Conservation (phyloP, 176 grass and related monocot species). For the Oryza glaberrima region DNA sequence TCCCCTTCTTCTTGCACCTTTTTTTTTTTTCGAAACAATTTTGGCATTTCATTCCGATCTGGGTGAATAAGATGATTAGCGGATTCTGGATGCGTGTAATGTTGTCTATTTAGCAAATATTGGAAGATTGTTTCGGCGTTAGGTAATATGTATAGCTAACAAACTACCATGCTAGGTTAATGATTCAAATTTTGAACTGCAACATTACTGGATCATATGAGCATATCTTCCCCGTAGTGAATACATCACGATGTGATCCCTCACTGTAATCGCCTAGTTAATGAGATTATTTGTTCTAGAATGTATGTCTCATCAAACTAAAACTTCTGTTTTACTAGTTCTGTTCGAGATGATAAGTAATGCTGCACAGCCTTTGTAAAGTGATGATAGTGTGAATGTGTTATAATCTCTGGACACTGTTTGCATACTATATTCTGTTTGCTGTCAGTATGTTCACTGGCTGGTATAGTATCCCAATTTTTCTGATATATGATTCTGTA, state of each 20-base stretch:
- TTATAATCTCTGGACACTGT: not conserved
- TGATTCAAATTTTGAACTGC: not conserved
- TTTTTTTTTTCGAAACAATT: not conserved
- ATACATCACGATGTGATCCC: not conserved
- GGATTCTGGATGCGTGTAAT: not conserved
- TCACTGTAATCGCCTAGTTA: too few relatives aligned
- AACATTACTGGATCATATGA: not conserved
- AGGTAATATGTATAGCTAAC: not conserved
- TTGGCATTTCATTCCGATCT: not conserved
- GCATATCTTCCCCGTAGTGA: not conserved
- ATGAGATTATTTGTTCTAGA: not conserved
- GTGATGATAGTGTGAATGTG: too few relatives aligned
- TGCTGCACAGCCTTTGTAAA: too few relatives aligned
- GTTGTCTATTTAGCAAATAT: not conserved
- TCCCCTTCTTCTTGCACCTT: not conserved
- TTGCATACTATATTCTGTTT: slow-evolving; percentile 9
- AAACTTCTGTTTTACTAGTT: too few relatives aligned
- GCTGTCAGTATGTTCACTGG: not conserved
- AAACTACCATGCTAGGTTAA: slow-evolving; percentile 1
- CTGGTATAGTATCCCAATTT: not conserved
- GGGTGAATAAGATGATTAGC: not conserved
- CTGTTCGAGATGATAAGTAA: too few relatives aligned
- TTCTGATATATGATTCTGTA: slow-evolving; percentile 29
- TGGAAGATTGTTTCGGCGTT: not conserved
- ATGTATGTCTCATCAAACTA: not conserved